Conservation (phyloP, 805 yeast genomes). For the Cyberlindnera mrakii region DNA sequence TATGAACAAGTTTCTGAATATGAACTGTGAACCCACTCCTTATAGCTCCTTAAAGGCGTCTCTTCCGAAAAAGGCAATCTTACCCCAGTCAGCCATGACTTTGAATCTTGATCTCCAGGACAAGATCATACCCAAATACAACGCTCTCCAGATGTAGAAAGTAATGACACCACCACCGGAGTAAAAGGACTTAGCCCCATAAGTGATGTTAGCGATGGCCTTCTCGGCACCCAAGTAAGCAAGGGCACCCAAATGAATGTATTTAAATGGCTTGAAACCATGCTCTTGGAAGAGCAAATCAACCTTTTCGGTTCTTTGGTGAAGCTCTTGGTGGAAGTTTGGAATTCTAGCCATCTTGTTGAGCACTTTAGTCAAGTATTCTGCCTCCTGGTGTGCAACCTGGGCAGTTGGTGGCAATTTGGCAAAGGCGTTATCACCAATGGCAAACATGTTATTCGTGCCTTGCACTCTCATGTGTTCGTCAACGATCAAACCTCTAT, state of each 20-base stretch:
- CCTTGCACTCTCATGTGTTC: constrained; percentile 80
- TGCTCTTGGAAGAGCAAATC: constrained; percentile 39
- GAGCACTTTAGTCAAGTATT: constrained; percentile 68
- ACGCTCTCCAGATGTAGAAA: constrained; percentile 88
- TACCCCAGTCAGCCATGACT: constrained; percentile 84
- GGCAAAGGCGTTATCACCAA: constrained; percentile 90
- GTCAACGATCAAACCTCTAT: constrained; percentile 82
- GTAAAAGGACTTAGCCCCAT: constrained; percentile 71
- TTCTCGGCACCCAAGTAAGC: constrained; percentile 91
- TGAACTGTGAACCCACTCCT: constrained; percentile 1
- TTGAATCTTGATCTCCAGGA: constrained; percentile 81
- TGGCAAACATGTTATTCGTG: constrained; percentile 72
- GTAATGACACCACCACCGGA: constrained; percentile 86
- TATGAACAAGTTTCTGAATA: too few relatives aligned
- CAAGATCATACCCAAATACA: constrained; percentile 85
- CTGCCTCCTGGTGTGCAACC: constrained; percentile 93
- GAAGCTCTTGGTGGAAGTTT: constrained; percentile 32
- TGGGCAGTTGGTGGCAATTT: constrained; percentile 95
- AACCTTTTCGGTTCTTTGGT: constrained; percentile 28
- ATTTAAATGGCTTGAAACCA: constrained; percentile 61
- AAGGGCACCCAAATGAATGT: constrained; percentile 85
- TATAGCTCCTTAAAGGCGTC: constrained; percentile 81
- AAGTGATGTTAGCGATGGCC: constrained; percentile 89
- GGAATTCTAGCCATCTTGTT: constrained; percentile 43
- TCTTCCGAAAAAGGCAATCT: constrained; percentile 84